These are phyloP conservation scores for Chlorociboria aeruginascens DNA, from an alignment of 495 filamentous ascomycete species.

Conservation along the genomic window DNA sequence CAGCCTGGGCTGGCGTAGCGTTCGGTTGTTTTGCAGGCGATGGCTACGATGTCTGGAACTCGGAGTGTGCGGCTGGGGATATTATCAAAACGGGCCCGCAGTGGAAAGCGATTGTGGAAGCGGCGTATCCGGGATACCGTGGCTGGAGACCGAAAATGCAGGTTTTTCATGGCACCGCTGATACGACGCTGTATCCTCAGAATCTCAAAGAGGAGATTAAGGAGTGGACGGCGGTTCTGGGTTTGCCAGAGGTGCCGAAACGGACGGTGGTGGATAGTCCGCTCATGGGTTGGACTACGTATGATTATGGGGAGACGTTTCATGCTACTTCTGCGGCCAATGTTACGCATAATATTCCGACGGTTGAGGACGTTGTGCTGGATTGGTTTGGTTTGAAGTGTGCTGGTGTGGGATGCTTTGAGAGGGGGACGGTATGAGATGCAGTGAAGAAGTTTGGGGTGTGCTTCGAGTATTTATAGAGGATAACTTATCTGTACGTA, in stretches of 20 bases:
- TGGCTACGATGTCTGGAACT: slow-evolving; percentile 31
- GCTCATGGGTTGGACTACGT: slow-evolving; percentile 29
- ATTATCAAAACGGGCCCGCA: slow-evolving; percentile 25
- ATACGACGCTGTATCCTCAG: slow-evolving; percentile 34
- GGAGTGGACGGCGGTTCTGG: slow-evolving; percentile 28
- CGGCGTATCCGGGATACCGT: slow-evolving; percentile 36
- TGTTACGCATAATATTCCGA: slow-evolving; percentile 38
- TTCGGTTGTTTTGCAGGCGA: slow-evolving; percentile 41
- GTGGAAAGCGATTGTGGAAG: slow-evolving; percentile 31
- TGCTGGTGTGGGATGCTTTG: no score
- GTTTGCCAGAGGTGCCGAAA: slow-evolving; percentile 7
- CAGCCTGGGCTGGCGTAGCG: slow-evolving; percentile 46
- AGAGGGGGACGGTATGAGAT: no score
- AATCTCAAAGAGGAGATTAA: slow-evolving; percentile 39
- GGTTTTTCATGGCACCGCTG: slow-evolving; percentile 37
- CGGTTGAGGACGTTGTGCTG: slow-evolving; percentile 35
- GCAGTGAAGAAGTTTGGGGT: no score
- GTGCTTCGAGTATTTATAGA: no score
- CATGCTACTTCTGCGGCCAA: slow-evolving; percentile 36
- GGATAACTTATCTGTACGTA: no score
- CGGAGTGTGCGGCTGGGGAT: slow-evolving; percentile 30
- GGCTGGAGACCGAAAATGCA: slow-evolving; percentile 45
- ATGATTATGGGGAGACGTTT: slow-evolving; percentile 33
- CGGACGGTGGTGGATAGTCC: slow-evolving; percentile 6
- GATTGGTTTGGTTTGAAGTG: slow-evolving; percentile 30